These are phyloP conservation scores for Glomus cerebriforme DNA, from an alignment of 192 early-diverging fungal species.

Conservation along the genomic window DNA sequence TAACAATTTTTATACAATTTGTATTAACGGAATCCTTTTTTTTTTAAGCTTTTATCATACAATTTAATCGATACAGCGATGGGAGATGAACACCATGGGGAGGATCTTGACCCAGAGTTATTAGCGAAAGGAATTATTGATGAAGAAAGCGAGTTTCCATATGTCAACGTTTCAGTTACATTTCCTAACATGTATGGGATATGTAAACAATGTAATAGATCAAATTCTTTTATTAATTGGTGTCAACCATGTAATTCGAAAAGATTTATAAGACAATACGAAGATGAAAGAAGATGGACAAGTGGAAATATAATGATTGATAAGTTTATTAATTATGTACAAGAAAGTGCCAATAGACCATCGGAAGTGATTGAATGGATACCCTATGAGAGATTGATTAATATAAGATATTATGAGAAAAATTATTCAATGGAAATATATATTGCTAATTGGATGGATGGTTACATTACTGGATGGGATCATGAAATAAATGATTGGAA, in stretches of 20 bases:
- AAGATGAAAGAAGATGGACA: background rate
- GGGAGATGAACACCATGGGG: too few species aligned
- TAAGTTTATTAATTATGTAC: background rate
- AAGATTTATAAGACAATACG: background rate
- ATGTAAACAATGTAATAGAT: background rate
- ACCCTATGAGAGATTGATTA: background rate
- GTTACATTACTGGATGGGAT: background rate
- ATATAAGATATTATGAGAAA: background rate
- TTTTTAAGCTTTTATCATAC: too few species aligned
- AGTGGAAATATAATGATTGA: conserved; percentile 6
- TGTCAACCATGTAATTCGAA: background rate
- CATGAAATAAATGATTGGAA: background rate
- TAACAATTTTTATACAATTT: too few species aligned
- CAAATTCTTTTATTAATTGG: background rate
- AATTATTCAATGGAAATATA: background rate
- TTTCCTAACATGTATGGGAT: background rate
- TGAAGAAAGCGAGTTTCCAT: background rate
- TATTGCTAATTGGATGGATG: conserved; percentile 3
- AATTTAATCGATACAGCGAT: too few species aligned
- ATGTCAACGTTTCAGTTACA: background rate
- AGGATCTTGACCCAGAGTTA: background rate
- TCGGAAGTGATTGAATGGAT: background rate
- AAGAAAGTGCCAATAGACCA: background rate
- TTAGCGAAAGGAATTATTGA: background rate
- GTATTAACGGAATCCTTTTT: too few species aligned